Evolutionary conservation across 495 filamentous ascomycete genomes (phyloP).

Genomic region (Cenococcum geophilum): DNA sequence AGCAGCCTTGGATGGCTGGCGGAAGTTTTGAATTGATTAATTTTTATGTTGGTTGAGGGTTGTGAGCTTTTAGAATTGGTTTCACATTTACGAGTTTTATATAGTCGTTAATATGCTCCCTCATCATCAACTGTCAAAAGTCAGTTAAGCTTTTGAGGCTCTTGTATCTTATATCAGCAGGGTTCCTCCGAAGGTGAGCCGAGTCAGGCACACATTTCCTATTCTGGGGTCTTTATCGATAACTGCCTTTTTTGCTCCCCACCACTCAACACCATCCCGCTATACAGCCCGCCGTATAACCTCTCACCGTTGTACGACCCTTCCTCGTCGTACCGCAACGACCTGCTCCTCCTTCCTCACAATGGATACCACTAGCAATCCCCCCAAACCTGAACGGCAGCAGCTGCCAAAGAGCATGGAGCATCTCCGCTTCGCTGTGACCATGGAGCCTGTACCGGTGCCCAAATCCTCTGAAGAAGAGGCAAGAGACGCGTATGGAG

Average conservation of each 20-base stretch:
- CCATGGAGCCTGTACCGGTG: conserved; percentile 26
- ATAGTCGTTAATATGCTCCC: too few relatives aligned
- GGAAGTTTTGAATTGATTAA: too few relatives aligned
- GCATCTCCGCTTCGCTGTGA: conserved; percentile 41
- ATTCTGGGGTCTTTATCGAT: neutral
- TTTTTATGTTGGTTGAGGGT: too few relatives aligned
- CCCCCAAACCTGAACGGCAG: conserved; percentile 21
- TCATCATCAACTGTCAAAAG: too few relatives aligned
- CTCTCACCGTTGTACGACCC: too few relatives aligned
- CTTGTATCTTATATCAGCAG: neutral
- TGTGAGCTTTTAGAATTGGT: too few relatives aligned
- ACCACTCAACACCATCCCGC: neutral
- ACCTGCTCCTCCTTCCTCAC: neutral
- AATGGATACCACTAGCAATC: neutral
- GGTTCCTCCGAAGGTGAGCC: neutral
- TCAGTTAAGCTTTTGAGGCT: too few relatives aligned
- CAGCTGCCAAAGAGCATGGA: conserved; percentile 43
- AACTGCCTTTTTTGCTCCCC: too few relatives aligned
- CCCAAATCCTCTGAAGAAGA: conserved; percentile 12
- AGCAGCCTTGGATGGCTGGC: too few relatives aligned
- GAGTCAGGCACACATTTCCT: neutral
- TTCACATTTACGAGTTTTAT: too few relatives aligned
- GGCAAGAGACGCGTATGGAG: conserved; percentile 40
- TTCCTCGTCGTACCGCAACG: too few relatives aligned
- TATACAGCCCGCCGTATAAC: too few relatives aligned